Base-by-base conservation (phyloP, 2,329 filamentous ascomycete species). In the Beauveria australis region DNA sequence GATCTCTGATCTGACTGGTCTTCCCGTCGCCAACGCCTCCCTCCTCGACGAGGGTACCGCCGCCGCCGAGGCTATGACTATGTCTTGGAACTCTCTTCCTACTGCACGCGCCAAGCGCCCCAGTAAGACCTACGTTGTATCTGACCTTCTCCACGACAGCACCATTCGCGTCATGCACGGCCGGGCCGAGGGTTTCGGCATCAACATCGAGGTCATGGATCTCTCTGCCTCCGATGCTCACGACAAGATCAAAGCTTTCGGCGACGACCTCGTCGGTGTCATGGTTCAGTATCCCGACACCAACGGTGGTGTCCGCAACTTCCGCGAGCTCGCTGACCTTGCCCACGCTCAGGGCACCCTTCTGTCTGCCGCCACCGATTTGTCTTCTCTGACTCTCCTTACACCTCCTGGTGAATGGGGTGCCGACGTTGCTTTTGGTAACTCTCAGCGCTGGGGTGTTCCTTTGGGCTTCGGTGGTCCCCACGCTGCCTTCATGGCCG, bases 401-500 rank as follows among this genome's bases (percentile, higher is more conserved):
- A 94, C 89, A 55, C 90, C 93, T 1, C 93, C 93, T 0, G 92
- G 92, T 53, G 93, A 97, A 71, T 97, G 93, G 76, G 93, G 93
- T 47, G 93, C 93, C 24, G 93, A 97, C 71, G 91, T 97, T 67
- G 93, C 92, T 5, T 96, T 97, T 71, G 93, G 93, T 66, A 96
- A 88, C 70, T 87, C 93, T 18, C 93, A 97, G 77, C 82, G 93
- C 62, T 89, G 97, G 63, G 93, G 93, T 73, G 90, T 97, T 14
- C 92, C 93, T 2, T 85, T 97, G 71, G 93, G 93, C 54, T 95
- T 88, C 67, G 93, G 93, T 69, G 93, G 93, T 22, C 93, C 93
- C n/a, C 93, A 97, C 70, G 93, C 93, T 28, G 93, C 92, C 19
- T 97, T 97, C 82, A 97, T 97, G 72, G 90, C 93, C 22, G 92